Percentiles rank a stretch among this genome's conserved stretches.
phyloP scores from a whole-genome alignment of 2,329 filamentous ascomycete species.

The Fusarium sp. region DNA sequence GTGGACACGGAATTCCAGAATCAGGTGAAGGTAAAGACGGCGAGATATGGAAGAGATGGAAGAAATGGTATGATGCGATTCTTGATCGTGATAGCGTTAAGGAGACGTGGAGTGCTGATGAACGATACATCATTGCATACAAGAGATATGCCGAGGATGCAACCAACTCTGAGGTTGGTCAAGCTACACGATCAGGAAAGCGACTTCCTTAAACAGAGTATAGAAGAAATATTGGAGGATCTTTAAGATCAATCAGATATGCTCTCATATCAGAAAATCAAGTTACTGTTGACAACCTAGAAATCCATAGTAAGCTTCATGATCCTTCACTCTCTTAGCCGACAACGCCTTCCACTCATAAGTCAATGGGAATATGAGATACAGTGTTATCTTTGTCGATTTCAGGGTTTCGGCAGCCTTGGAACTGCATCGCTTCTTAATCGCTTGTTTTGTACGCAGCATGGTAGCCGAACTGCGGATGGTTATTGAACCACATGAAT shows the following conservation, averaged over 20 bases:
- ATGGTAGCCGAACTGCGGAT: background rate
- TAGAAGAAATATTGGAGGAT: background rate
- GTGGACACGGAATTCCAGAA: constrained; percentile 60
- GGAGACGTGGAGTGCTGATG: constrained; percentile 74
- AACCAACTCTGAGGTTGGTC: constrained; percentile 69
- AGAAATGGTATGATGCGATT: constrained; percentile 71
- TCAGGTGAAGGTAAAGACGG: constrained; percentile 67
- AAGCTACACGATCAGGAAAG: constrained; percentile 71
- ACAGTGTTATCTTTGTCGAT: no score
- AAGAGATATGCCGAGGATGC: constrained; percentile 73
- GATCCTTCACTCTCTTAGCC: no score
- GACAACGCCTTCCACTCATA: no score
- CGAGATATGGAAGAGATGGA: constrained; percentile 75
- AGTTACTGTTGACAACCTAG: no score
- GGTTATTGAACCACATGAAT: background rate
- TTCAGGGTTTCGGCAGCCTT: no score
- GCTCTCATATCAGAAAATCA: no score
- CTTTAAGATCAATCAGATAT: no score
- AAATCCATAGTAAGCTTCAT: no score
- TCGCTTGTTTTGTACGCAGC: background rate
- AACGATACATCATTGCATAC: constrained; percentile 76
- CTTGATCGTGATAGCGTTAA: constrained; percentile 69
- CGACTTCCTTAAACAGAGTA: constrained; percentile 62
- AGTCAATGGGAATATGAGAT: no score
- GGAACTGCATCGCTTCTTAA: background rate